phyloP scores from a whole-genome alignment of 768 basidiomycete species.

The Leccinum longicurvipes region DNA sequence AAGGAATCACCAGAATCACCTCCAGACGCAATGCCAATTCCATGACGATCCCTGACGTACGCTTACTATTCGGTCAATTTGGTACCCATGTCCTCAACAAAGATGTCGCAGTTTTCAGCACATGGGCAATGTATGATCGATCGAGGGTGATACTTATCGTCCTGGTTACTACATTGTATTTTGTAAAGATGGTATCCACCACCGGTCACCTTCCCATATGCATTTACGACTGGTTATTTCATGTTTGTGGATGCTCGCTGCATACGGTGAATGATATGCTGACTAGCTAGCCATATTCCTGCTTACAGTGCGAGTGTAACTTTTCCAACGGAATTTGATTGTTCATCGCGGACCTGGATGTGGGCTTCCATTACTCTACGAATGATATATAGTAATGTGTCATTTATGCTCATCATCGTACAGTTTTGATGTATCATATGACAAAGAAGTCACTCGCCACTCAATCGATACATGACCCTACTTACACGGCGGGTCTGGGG shows the following conservation, averaged over 20 bases:
- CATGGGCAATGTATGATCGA: background rate
- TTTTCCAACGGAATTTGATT: background rate
- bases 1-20: too few relatives aligned
- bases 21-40: too few relatives aligned
- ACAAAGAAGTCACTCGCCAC: background rate
- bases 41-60: too few relatives aligned
- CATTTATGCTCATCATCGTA: background rate
- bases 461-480: background rate
- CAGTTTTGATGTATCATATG: background rate
- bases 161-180: background rate
- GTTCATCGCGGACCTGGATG: background rate
- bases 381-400: background rate
- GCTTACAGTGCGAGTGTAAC: background rate
- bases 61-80: too few relatives aligned
- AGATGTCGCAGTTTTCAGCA: too few relatives aligned
- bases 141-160: background rate
- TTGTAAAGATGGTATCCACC: background rate
- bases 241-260: background rate
- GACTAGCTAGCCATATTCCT: background rate
- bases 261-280: background rate
- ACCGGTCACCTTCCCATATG: too few relatives aligned
- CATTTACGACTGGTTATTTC: background rate
- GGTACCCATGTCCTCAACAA: too few relatives aligned
- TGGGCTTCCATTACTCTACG: background rate
- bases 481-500: background rate